phyloP scores from a whole-genome alignment of 805 yeast species.

The Nakazawaea ishiwadae region DNA sequence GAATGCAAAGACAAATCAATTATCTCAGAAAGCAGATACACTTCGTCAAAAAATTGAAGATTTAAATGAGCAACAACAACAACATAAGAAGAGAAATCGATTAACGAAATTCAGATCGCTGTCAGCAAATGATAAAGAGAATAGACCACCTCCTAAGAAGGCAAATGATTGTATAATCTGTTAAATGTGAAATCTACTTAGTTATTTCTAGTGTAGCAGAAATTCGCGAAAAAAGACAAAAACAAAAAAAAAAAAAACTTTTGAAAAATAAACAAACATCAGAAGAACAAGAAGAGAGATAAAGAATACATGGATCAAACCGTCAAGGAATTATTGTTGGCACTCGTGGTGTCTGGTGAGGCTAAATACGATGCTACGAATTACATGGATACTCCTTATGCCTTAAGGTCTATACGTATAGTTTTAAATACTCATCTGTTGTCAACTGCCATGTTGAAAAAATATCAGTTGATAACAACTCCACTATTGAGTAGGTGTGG shows the following conservation, averaged over 20 bases:
- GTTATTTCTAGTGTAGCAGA: too few species aligned
- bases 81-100: neutral
- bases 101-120: neutral
- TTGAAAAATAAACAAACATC: too few species aligned
- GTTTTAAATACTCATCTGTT: neutral
- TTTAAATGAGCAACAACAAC: neutral
- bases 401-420: conserved; percentile 9
- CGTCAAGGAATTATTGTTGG: neutral
- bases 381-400: conserved; percentile 10
- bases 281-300: neutral
- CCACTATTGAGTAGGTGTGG: conserved; percentile 7
- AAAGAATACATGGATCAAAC: neutral
- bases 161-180: neutral
- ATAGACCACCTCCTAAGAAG: neutral
- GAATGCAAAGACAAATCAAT: conserved; percentile 1
- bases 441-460: neutral
- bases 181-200: too few species aligned
- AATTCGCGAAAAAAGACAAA: too few species aligned
- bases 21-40: conserved; percentile 1
- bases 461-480: conserved; percentile 6
- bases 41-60: conserved; percentile 1
- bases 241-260: too few species aligned
- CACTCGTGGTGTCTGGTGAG: conserved; percentile 8
- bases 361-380: conserved; percentile 2
- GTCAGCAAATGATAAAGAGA: neutral